These are phyloP conservation scores for Solanum lycopersicoides DNA, from an alignment of 257 asterid genomes.

Conservation along the genomic window DNA sequence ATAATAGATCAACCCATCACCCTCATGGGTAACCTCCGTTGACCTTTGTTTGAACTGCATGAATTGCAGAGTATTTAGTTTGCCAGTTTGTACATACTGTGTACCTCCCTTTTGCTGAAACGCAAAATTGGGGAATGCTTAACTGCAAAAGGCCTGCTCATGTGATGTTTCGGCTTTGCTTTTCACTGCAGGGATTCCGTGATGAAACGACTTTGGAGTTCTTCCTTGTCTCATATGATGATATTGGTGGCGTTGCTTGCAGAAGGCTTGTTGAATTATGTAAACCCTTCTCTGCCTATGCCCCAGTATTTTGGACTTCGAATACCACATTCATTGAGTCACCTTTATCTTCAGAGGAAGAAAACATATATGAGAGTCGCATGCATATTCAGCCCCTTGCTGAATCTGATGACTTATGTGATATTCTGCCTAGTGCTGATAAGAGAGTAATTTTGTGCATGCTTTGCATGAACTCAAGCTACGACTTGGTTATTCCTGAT, in stretches of 20 bases:
- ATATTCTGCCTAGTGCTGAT: constrained; percentile 14
- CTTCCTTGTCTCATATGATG: constrained; percentile 71
- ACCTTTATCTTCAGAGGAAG: constrained; percentile 65
- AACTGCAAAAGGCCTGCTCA: neutral
- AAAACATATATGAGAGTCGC: constrained; percentile 39
- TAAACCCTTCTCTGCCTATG: constrained; percentile 26
- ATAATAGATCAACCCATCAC: neutral
- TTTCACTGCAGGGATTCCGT: constrained; percentile 57
- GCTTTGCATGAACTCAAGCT: constrained; percentile 69
- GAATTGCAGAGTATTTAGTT: neutral
- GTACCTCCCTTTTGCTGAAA: neutral
- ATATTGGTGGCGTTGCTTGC: constrained; percentile 80
- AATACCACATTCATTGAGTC: constrained; percentile 34
- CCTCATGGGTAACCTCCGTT: neutral
- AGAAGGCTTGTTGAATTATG: constrained; percentile 64
- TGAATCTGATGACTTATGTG: constrained; percentile 22
- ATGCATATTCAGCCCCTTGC: constrained; percentile 47
- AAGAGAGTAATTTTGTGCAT: constrained; percentile 31
- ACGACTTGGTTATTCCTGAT: constrained; percentile 68
- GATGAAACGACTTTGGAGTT: constrained; percentile 67
- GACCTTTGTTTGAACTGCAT: neutral
- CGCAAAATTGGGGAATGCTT: neutral
- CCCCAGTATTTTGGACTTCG: constrained; percentile 78
- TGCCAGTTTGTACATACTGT: neutral
- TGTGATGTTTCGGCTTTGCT: neutral